Evolutionary conservation across 306 rosid species (phyloP), one percentile per base, ranked within the genome.

Genomic region (Quercus parvula): DNA sequence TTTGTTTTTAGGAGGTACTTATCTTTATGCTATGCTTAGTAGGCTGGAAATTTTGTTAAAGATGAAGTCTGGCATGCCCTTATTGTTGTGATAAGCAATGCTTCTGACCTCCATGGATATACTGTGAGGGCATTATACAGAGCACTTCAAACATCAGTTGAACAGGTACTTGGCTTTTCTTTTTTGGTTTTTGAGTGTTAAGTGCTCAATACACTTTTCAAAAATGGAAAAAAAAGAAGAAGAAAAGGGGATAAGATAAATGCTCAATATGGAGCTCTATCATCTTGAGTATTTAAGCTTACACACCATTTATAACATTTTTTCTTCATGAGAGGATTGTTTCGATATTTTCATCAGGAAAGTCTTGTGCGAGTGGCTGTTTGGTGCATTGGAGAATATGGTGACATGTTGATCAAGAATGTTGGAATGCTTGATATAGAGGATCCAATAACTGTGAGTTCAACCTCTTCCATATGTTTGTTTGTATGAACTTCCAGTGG

Each of bases 41-140:
- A 95, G 99, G 99, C 99, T 93, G 99, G 99, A 91, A 95, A 88
- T 86, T 90, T 88, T 85, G 96, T 95, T 71, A 91, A 93, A 88
- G 98, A 95, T 95, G 99, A 95, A 77, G 98, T 90, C 33, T 95
- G 99, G 98, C 89, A 91, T 80, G 96, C 89, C 52, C 83, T 95
- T 82, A 87, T 95, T 85, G 97, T 93, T 78, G 92, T 90, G 78
- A 86, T 95, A 84, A 95, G 89, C 89, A 95, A 95, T 84, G 95
- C 99, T 79, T 81, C 97, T 54, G 98, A 93, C 81, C 98, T 95
- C 85, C 99, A 95, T 79, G 98, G 98, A 76, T 95, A 95, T 75
- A 91, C 98, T 38, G 97, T 90, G 55, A 85, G 99, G 75, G 92
- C 94, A 30, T 83, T 95, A 71, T 95, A 93, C 94, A 88, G 88